Evolutionary conservation across 164 flowering plant genomes (phyloP).

Genomic region (Stephania japonica): DNA sequence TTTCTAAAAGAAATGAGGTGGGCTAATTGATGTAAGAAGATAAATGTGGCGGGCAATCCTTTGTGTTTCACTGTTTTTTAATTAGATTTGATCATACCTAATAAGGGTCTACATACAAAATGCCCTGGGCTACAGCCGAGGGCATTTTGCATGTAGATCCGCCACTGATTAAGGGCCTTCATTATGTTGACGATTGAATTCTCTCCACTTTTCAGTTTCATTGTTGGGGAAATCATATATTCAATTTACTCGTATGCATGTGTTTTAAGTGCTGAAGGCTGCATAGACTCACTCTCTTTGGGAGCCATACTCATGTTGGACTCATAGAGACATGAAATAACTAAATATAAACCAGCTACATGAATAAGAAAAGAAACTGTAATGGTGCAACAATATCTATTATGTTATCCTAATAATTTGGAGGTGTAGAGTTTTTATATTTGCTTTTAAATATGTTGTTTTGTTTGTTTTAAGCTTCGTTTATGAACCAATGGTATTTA

Average conservation of each 20-base stretch:
- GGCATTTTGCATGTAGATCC: too few species aligned
- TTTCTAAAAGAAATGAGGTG: too few species aligned
- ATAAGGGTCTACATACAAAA: too few species aligned
- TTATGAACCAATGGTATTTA: not conserved
- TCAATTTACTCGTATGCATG: not conserved
- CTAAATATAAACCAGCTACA: not conserved
- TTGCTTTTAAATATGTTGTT: not conserved
- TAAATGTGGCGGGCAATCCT: too few species aligned
- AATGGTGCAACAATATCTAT: not conserved
- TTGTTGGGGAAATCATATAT: not conserved
- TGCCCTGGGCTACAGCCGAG: too few species aligned
- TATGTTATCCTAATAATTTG: not conserved
- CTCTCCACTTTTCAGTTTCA: not conserved
- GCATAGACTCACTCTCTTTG: too few species aligned
- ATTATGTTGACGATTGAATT: not conserved
- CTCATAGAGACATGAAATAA: not conserved
- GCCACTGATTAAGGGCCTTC: too few species aligned
- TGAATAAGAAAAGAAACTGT: not conserved
- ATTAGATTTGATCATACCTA: too few species aligned
- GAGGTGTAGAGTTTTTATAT: not conserved
- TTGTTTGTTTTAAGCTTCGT: not conserved
- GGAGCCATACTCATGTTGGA: too few species aligned
- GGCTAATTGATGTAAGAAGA: too few species aligned
- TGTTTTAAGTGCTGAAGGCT: too few species aligned
- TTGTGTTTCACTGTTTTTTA: too few species aligned